Evolutionary conservation across 2,329 filamentous ascomycete species (phyloP), one percentile per base, ranked within the genome.

Genomic region (Fusarium duplospermum): DNA sequence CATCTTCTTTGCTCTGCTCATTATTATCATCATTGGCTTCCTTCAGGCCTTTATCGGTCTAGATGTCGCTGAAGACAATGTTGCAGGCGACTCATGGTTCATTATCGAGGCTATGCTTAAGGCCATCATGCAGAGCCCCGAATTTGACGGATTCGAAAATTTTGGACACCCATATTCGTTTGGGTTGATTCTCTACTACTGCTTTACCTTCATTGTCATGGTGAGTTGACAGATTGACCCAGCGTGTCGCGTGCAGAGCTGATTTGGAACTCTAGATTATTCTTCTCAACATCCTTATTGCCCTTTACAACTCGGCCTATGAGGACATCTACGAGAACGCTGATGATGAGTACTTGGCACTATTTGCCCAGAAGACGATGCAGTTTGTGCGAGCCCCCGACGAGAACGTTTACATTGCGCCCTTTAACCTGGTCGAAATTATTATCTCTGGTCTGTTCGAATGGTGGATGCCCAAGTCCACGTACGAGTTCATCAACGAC

Each of bases 151-250:
- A 1, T 98, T 98, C 79, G 95, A 98, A 74, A 89, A 92, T 27
- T 99, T 98, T 81, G 94, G 93, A 24, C 95, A 93, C 14, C 96
- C 96, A 0, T 99, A 93, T 16, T 96, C 96, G 0, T 99, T 98
- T 81, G 96, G 96, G 10, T 89, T 98, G 60, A 93, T 98, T 35
- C 91, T 99, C 11, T 99, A 99, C 86, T 99, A 99, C 85, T 90
- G 97, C 80, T 99, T 98, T 83, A 97, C 96, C 20, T 99, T 99
- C 80, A 92, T 98, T 42, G 93, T 99, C 79, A 98, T 98, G 93
- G 95, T 96, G 77, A 76, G 86, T 80, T 36, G 45, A 8, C 31
- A 7, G 4, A 7, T 40, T n/a, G 13, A 3, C 7, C 8, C 4
- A 6, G 18, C 10, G 14, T 47, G 16, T 6, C 22, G 18, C 7